These are phyloP conservation scores for Filobasidium floriforme DNA, from an alignment of 768 basidiomycete species.

Conservation along the genomic window DNA sequence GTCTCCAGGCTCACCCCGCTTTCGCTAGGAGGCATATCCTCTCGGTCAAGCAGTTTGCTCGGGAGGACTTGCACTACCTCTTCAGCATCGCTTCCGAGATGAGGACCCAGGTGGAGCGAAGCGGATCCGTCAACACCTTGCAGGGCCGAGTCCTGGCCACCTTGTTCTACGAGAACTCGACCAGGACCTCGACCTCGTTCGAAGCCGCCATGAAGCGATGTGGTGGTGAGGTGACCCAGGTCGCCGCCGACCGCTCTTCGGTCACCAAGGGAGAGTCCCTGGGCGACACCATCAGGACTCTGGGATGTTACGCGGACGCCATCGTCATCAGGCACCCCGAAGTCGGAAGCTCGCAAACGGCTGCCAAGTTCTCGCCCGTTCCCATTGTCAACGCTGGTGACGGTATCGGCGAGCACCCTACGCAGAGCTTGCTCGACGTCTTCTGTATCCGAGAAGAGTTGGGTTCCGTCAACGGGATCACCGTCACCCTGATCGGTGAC, in stretches of 20 bases:
- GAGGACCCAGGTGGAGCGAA: conserved; percentile 89
- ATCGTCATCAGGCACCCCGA: conserved; percentile 91
- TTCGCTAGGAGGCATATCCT: conserved; percentile 92
- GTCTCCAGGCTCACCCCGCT: conserved; percentile 62
- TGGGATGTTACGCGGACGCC: conserved; percentile 91
- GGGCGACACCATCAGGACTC: conserved; percentile 84
- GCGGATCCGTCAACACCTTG: conserved; percentile 76
- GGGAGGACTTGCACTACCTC: conserved; percentile 81
- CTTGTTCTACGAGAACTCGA: conserved; percentile 94
- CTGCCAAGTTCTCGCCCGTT: conserved; percentile 92
- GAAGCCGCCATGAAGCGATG: conserved; percentile 98
- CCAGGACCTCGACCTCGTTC: conserved; percentile 88
- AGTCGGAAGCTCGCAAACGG: conserved; percentile 83
- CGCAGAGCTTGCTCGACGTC: conserved; percentile 50
- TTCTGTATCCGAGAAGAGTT: conserved; percentile 97
- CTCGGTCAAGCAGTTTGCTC: conserved; percentile 84
- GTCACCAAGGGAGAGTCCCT: conserved; percentile 89
- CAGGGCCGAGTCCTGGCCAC: conserved; percentile 85
- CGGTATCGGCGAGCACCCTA: conserved; percentile 94
- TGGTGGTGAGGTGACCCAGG: conserved; percentile 86
- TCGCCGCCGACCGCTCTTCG: conserved; percentile 72
- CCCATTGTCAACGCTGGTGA: conserved; percentile 96
- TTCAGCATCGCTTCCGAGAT: conserved; percentile 95
- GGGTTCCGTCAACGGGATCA: conserved; percentile 93
- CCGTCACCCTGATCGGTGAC: conserved; percentile 72